These are phyloP conservation scores for Raphanus sativus DNA, from an alignment of 345 rosid species.

Conservation along the genomic window DNA sequence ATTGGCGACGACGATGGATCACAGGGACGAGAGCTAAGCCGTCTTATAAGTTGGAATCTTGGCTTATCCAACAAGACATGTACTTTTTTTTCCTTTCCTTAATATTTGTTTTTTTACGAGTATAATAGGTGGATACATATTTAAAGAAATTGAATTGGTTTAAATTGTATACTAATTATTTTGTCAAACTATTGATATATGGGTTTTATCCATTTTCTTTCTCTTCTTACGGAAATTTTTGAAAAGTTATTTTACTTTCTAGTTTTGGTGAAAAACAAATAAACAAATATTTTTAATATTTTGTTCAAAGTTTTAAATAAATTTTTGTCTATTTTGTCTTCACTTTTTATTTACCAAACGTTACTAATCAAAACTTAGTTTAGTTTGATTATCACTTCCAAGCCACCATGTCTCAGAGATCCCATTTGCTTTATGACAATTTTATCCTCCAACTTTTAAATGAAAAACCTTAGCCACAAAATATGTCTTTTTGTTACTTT, in stretches of 20 bases:
- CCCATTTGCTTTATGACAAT: too few species aligned
- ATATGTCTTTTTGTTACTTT: too few species aligned
- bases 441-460: too few species aligned
- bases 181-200: too few species aligned
- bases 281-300: too few species aligned
- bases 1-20: not conserved
- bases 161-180: not conserved
- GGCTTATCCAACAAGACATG: constrained; percentile 9
- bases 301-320: not conserved
- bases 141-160: not conserved
- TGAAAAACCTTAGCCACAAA: too few species aligned
- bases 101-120: not conserved
- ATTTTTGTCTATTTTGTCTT: not conserved
- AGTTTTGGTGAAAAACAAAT: not conserved
- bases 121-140: not conserved
- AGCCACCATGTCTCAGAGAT: too few species aligned
- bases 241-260: not conserved
- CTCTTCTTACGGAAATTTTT: not conserved
- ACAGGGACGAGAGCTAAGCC: not conserved
- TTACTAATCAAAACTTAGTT: not conserved
- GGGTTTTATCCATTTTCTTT: not conserved
- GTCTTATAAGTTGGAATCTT: not conserved
- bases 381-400: too few species aligned
- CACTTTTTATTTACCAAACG: not conserved
- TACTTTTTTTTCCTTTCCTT: not conserved